Evolutionary conservation across 768 basidiomycete species (phyloP).

Genomic region (Fomitopsis pulvina): DNA sequence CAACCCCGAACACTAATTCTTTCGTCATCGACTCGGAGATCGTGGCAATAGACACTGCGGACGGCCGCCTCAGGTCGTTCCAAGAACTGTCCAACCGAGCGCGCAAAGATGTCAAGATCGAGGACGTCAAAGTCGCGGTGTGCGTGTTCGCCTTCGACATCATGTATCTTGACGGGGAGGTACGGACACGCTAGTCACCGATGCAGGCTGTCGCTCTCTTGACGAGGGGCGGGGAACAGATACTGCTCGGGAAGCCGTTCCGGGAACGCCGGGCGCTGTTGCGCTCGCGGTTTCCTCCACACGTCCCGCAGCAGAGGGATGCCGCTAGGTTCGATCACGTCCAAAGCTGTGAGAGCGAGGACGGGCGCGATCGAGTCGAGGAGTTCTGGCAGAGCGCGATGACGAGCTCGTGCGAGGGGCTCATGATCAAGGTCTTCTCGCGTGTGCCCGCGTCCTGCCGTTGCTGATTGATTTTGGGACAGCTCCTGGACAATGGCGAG

Average conservation of each 20-base stretch:
- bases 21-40: conserved; percentile 86
- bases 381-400: conserved; percentile 73
- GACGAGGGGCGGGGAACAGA: conserved; percentile 31
- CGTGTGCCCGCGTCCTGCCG: neutral
- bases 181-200: conserved; percentile 27
- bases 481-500: conserved; percentile 62
- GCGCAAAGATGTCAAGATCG: conserved; percentile 72
- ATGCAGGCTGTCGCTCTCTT: conserved; percentile 6
- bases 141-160: conserved; percentile 87
- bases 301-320: conserved; percentile 34
- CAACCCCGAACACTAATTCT: conserved; percentile 37
- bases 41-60: conserved; percentile 68
- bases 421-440: conserved; percentile 73
- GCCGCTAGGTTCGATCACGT: conserved; percentile 69
- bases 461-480: neutral
- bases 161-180: conserved; percentile 79
- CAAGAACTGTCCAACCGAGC: conserved; percentile 84
- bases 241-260: conserved; percentile 62
- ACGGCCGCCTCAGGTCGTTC: conserved; percentile 66
- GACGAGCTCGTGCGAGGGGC: conserved; percentile 78
- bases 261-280: conserved; percentile 64
- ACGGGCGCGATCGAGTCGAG: conserved; percentile 56
- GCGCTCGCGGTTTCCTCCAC: conserved; percentile 52
- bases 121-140: conserved; percentile 71
- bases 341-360: conserved; percentile 58